Evolutionary conservation across 345 rosid species (phyloP).

Genomic region (Mercurialis annua): DNA sequence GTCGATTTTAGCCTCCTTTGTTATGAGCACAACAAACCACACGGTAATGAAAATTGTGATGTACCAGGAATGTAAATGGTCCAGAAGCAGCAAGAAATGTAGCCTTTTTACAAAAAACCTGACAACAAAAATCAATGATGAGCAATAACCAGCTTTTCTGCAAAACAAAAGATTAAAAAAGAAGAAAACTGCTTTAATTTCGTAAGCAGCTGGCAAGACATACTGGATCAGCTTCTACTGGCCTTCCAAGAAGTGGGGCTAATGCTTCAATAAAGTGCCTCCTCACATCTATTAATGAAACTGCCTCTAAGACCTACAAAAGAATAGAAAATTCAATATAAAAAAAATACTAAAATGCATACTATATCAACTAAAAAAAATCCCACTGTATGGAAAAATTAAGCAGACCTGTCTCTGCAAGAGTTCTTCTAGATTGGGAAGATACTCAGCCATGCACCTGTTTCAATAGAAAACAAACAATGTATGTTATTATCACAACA

Average conservation of each 20-base stretch:
- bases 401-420: constrained; percentile 73
- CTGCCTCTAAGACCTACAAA: constrained; percentile 68
- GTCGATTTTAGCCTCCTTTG: not conserved
- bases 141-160: constrained; percentile 10
- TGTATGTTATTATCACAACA: constrained; percentile 16
- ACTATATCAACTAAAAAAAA: constrained; percentile 12
- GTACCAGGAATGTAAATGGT: constrained; percentile 73
- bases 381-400: constrained; percentile 1
- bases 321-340: constrained; percentile 14
- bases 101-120: constrained; percentile 82
- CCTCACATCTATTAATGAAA: constrained; percentile 56
- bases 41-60: not conserved
- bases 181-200: too few species aligned
- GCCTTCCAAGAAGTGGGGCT: constrained; percentile 69
- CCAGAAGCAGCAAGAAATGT: constrained; percentile 71
- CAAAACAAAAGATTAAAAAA: constrained; percentile 10
- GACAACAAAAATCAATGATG: constrained; percentile 28
- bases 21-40: not conserved
- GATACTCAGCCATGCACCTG: constrained; percentile 99
- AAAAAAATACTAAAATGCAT: not conserved
- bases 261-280: constrained; percentile 78
- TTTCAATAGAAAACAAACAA: constrained; percentile 20
- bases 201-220: constrained; percentile 11
- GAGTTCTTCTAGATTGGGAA: constrained; percentile 86
- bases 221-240: constrained; percentile 90